These are phyloP conservation scores for Macadamia integrifolia DNA, from an alignment of 164 flowering plant species.

Conservation along the genomic window DNA sequence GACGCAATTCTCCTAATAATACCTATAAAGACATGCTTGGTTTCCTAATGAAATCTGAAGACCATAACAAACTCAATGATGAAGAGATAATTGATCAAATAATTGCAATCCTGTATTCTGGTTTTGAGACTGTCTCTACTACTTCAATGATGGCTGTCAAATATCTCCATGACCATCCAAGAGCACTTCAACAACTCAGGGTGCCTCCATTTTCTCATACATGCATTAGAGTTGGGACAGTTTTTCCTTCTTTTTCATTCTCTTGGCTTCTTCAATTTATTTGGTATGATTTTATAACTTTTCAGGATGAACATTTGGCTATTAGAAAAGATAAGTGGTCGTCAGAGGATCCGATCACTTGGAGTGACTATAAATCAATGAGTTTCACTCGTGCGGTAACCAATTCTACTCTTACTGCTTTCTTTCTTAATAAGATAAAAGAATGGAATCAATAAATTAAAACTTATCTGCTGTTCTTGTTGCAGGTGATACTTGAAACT, in stretches of 20 bases:
- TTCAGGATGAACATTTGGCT: slow-evolving; percentile 42
- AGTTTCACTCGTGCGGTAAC: slow-evolving; percentile 47
- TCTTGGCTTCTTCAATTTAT: neutral
- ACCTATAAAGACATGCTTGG: slow-evolving; percentile 49
- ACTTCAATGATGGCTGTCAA: slow-evolving; percentile 74
- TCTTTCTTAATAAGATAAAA: neutral
- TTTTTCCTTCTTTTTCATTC: neutral
- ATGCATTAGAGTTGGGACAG: neutral
- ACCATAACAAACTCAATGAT: slow-evolving; percentile 36
- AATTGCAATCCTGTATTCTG: slow-evolving; percentile 58
- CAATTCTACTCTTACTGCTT: neutral
- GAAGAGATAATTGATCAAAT: slow-evolving; percentile 63
- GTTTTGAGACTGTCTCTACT: slow-evolving; percentile 70
- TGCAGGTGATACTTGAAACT: slow-evolving; percentile 48
- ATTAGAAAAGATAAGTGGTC: slow-evolving; percentile 33
- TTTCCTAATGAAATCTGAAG: slow-evolving; percentile 36
- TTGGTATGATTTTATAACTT: neutral
- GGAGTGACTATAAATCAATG: slow-evolving; percentile 51
- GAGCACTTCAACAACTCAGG: slow-evolving; percentile 52
- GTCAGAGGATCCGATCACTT: slow-evolving; percentile 32
- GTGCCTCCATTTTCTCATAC: slow-evolving; percentile 25
- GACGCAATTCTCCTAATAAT: slow-evolving; percentile 36
- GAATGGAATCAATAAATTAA: neutral
- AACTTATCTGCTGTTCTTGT: neutral
- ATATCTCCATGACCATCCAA: slow-evolving; percentile 70